Evolutionary conservation across 1,139 yeast species (phyloP).

Genomic region (Hanseniaspora sp.): DNA sequence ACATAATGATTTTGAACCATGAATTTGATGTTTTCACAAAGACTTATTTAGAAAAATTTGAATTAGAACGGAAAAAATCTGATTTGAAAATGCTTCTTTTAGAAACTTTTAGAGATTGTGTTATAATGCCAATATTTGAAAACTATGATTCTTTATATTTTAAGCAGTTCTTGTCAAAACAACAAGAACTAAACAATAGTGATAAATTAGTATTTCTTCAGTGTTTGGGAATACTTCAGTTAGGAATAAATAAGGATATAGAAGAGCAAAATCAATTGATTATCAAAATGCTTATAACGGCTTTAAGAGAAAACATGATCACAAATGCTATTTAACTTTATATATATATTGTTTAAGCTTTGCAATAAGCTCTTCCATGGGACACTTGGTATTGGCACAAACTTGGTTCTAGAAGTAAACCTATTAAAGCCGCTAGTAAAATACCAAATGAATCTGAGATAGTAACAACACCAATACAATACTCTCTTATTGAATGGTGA

Average conservation of each 20-base stretch:
- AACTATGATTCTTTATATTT: slow-evolving; percentile 28
- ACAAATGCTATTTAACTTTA: not conserved
- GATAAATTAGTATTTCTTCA: slow-evolving; percentile 39
- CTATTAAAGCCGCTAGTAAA: slow-evolving; percentile 65
- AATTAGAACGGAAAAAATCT: slow-evolving; percentile 17
- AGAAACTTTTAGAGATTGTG: slow-evolving; percentile 39
- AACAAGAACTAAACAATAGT: slow-evolving; percentile 27
- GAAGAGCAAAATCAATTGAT: slow-evolving; percentile 44
- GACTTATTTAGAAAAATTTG: slow-evolving; percentile 20
- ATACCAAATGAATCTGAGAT: slow-evolving; percentile 86
- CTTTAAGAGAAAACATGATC: slow-evolving; percentile 28
- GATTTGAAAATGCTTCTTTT: slow-evolving; percentile 26
- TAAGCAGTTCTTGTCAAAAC: slow-evolving; percentile 27
- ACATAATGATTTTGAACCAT: slow-evolving; percentile 47
- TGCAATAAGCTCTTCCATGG: slow-evolving; percentile 58
- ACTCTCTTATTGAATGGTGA: slow-evolving; percentile 43
- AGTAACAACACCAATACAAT: slow-evolving; percentile 87
- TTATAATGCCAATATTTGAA: slow-evolving; percentile 41
- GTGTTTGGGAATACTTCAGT: slow-evolving; percentile 42
- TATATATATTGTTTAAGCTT: slow-evolving; percentile 11
- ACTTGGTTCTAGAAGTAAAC: slow-evolving; percentile 59
- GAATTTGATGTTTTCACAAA: slow-evolving; percentile 39
- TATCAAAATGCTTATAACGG: slow-evolving; percentile 37
- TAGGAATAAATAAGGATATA: slow-evolving; percentile 30
- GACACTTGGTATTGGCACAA: slow-evolving; percentile 62